Evolutionary conservation across 176 grass and related monocot genomes (phyloP).

Genomic region (barley (Hordeum vulgare)): DNA sequence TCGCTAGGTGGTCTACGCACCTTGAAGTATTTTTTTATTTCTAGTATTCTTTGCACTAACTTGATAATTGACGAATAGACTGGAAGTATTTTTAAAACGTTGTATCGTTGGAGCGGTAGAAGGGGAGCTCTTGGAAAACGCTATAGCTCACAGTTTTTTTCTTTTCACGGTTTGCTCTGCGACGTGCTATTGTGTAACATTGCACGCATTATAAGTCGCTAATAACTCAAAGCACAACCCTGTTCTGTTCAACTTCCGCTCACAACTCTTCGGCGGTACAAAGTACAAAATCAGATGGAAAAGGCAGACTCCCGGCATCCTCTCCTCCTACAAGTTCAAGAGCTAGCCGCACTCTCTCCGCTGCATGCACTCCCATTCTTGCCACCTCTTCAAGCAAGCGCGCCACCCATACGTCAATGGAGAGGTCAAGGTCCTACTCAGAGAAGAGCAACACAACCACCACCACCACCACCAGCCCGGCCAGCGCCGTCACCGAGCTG

Average conservation of each 20-base stretch:
- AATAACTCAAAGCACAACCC: not conserved
- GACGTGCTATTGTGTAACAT: too few relatives aligned
- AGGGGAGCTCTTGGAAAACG: too few relatives aligned
- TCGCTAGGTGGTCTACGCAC: too few relatives aligned
- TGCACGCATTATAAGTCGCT: too few relatives aligned
- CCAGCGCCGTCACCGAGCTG: not conserved
- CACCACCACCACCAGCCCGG: not conserved
- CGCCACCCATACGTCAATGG: not conserved
- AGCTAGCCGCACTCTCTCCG: not conserved
- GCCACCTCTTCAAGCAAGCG: not conserved
- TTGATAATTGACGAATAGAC: too few relatives aligned
- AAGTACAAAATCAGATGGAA: not conserved
- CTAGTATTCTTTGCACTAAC: too few relatives aligned
- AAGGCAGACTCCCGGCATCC: not conserved
- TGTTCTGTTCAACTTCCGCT: not conserved
- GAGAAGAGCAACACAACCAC: not conserved
- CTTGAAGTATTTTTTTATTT: too few relatives aligned
- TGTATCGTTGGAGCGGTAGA: too few relatives aligned
- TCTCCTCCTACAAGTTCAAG: constrained; percentile 1
- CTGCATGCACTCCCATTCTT: not conserved
- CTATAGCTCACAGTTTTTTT: too few relatives aligned
- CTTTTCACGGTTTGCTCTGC: too few relatives aligned
- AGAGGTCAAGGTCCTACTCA: constrained; percentile 17
- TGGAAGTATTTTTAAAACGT: too few relatives aligned
- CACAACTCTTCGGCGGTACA: not conserved